Conservation (phyloP, 2,329 filamentous ascomycete species). For the Colletotrichum plurivorum region DNA sequence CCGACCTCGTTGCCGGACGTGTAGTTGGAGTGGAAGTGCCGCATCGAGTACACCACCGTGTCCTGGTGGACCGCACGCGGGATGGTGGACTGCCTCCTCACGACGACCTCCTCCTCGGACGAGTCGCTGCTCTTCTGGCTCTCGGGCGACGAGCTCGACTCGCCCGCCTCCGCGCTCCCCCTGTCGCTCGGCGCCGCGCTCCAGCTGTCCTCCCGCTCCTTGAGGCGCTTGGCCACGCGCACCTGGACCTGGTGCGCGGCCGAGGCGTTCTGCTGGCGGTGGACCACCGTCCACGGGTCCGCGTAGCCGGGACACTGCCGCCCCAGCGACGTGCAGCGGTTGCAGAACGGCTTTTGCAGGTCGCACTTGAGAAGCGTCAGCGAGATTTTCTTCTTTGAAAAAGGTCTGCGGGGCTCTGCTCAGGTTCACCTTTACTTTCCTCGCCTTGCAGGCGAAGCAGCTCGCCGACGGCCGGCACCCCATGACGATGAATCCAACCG, state of each 20-base stretch:
- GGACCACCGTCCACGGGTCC: conserved; percentile 54
- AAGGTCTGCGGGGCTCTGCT: neutral
- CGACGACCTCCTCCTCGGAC: neutral
- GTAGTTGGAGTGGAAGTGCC: conserved; percentile 26
- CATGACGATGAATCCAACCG: conserved; percentile 1
- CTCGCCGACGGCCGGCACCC: conserved; percentile 20
- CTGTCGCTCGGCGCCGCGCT: neutral
- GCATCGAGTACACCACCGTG: conserved; percentile 16
- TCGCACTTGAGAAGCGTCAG: conserved; percentile 51
- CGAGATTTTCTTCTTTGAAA: neutral
- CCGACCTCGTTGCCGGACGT: conserved; percentile 12
- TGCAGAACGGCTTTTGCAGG: conserved; percentile 54
- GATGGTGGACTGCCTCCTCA: neutral
- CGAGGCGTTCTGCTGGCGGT: conserved; percentile 32
- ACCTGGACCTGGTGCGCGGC: conserved; percentile 22
- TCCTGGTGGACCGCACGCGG: conserved; percentile 1
- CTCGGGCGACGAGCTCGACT: neutral
- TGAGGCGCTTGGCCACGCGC: conserved; percentile 30
- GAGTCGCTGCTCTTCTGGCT: conserved; percentile 17
- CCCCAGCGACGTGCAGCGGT: conserved; percentile 57
- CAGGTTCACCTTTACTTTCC: conserved; percentile 28
- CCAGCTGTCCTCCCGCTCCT: conserved; percentile 1
- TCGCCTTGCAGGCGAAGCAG: conserved; percentile 34
- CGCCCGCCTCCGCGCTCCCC: neutral
- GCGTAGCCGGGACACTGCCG: conserved; percentile 57